These are phyloP conservation scores for Deinandra increscens DNA, from an alignment of 129 eudicot genomes.

Conservation along the genomic window DNA sequence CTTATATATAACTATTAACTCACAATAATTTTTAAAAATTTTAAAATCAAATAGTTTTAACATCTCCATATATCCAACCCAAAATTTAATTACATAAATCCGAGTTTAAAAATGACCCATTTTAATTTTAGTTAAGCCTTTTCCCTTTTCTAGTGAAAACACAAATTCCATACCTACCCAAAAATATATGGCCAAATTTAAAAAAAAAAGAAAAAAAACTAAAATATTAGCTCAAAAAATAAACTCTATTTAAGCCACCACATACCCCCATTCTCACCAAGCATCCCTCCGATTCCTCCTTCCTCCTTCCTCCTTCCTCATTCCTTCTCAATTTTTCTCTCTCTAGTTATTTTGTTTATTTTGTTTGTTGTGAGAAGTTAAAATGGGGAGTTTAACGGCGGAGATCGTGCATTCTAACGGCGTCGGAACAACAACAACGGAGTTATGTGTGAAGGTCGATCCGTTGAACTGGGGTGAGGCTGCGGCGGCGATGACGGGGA, in stretches of 20 bases:
- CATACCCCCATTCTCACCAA: slow-evolving; percentile 6
- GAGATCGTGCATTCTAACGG: slow-evolving; percentile 40
- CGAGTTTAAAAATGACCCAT: no score
- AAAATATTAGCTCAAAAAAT: background rate
- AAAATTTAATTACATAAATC: no score
- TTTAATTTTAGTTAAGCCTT: no score
- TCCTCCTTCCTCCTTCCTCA: background rate
- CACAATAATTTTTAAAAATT: no score
- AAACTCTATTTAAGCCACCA: slow-evolving; percentile 31
- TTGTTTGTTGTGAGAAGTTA: no score
- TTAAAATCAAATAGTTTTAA: no score
- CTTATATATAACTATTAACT: no score
- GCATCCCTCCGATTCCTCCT: slow-evolving; percentile 12
- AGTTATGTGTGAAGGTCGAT: slow-evolving; percentile 49
- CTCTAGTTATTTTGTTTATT: no score
- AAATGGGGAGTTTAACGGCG: slow-evolving; percentile 34
- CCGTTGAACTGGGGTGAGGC: slow-evolving; percentile 78
- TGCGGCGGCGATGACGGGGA: slow-evolving; percentile 62
- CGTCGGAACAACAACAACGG: background rate
- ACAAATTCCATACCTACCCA: background rate
- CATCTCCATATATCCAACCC: no score
- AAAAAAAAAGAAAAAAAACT: no score
- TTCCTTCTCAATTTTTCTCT: background rate
- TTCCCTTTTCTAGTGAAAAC: background rate
- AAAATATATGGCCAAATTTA: slow-evolving; percentile 6